Percentiles rank a stretch among this genome's conserved stretches.
phyloP scores from a whole-genome alignment of 306 rosid species.

The Crotalaria pallida region DNA sequence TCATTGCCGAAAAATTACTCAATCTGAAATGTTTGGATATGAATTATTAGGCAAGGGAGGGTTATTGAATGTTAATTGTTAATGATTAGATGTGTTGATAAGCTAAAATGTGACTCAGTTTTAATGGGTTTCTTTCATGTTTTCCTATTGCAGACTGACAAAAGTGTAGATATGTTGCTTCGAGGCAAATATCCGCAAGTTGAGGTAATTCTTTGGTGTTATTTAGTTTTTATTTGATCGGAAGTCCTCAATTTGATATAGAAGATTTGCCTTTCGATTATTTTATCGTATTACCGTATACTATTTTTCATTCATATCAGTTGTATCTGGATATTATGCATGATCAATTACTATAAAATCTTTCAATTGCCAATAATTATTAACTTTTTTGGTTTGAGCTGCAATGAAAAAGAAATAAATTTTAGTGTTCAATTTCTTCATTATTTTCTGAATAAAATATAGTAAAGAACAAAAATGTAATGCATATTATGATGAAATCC shows the following conservation, averaged over 20 bases:
- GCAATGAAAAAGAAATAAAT: not conserved
- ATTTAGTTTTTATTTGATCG: constrained; percentile 7
- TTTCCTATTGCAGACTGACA: constrained; percentile 47
- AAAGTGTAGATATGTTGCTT: constrained; percentile 67
- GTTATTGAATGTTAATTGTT: not conserved
- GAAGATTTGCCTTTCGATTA: constrained; percentile 1
- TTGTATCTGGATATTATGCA: constrained; percentile 5
- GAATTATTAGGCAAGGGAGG: not conserved
- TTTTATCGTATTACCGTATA: not conserved
- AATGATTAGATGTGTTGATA: not conserved
- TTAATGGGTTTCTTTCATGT: constrained; percentile 6
- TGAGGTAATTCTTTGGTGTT: constrained; percentile 45
- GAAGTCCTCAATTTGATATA: not conserved
- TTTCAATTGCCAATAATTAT: not conserved
- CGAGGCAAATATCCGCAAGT: constrained; percentile 51
- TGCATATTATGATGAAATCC: not conserved
- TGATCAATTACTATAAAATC: not conserved
- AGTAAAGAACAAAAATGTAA: not conserved
- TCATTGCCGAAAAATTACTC: not conserved
- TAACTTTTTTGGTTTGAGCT: not conserved
- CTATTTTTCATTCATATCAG: not conserved
- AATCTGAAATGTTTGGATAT: not conserved
- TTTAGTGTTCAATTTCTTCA: not conserved
- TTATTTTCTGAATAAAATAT: not conserved
- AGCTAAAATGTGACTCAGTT: not conserved